A percentile compares a stretch with the other conserved stretches of the same genome.
Evolutionary conservation across 2,329 filamentous ascomycete species (phyloP).

Genomic region (Karstenula rhodostoma): DNA sequence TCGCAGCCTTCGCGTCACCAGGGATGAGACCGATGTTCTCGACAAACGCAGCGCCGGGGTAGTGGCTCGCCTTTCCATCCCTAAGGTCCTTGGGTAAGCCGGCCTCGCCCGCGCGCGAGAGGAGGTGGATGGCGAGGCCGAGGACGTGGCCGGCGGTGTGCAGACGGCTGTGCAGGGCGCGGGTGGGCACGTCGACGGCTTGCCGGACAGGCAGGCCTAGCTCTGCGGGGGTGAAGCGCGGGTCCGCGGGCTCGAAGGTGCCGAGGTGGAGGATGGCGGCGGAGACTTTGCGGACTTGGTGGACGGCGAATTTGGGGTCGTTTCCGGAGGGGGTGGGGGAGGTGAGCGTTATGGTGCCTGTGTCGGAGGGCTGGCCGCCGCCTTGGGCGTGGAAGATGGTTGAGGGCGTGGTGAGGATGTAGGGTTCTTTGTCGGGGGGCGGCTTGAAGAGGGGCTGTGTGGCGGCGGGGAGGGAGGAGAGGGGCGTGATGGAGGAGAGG

Average conservation of each 20-base stretch:
- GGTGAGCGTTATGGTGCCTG: slow-evolving; percentile 66
- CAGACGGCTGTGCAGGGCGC: slow-evolving; percentile 70
- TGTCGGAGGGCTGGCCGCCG: slow-evolving; percentile 76
- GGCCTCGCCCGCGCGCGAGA: slow-evolving; percentile 56
- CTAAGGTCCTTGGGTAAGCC: slow-evolving; percentile 56
- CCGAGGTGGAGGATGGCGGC: slow-evolving; percentile 73
- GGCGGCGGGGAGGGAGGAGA: slow-evolving; percentile 59
- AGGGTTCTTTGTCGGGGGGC: slow-evolving; percentile 48
- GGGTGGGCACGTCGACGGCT: slow-evolving; percentile 66
- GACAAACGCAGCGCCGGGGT: slow-evolving; percentile 71
- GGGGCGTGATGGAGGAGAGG: slow-evolving; percentile 59
- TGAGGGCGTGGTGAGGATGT: slow-evolving; percentile 66
- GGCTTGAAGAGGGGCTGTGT: slow-evolving; percentile 68
- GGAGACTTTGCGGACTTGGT: slow-evolving; percentile 63
- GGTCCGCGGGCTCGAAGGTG: slow-evolving; percentile 52
- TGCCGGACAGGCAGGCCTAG: slow-evolving; percentile 59
- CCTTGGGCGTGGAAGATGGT: slow-evolving; percentile 82
- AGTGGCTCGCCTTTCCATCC: slow-evolving; percentile 76
- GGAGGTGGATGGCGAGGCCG: slow-evolving; percentile 69
- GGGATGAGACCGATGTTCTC: slow-evolving; percentile 74
- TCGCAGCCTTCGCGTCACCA: slow-evolving; percentile 55
- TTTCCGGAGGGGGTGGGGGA: slow-evolving; percentile 5
- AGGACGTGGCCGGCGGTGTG: slow-evolving; percentile 80
- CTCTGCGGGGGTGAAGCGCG: not conserved
- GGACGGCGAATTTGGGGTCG: slow-evolving; percentile 60